Conservation (phyloP, 2,329 filamentous ascomycete species). For the Orbilia brochopaga region DNA sequence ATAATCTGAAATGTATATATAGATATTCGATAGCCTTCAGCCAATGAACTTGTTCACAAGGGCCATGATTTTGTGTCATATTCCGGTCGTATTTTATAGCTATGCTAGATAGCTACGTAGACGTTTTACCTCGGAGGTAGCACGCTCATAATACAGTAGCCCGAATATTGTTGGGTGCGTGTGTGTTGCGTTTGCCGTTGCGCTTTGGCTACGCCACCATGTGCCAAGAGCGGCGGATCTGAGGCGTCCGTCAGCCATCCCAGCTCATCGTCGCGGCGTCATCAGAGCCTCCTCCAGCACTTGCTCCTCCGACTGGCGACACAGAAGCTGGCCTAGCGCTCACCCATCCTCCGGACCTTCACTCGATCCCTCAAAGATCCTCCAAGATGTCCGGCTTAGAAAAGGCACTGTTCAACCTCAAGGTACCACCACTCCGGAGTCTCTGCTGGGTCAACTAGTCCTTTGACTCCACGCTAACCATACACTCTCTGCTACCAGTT, state of each 20-base stretch:
- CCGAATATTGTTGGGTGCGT: not conserved
- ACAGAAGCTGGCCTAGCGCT: not conserved
- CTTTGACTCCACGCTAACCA: conserved; percentile 2
- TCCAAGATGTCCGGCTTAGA: conserved; percentile 66
- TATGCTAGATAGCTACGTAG: too few relatives aligned
- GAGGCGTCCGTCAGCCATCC: too few relatives aligned
- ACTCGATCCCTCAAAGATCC: not conserved
- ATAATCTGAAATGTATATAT: conserved; percentile 31
- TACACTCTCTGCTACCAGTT: conserved; percentile 62
- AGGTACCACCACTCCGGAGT: conserved; percentile 58
- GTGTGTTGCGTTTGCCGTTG: conserved; percentile 3
- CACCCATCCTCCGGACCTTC: not conserved
- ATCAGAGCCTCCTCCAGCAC: too few relatives aligned
- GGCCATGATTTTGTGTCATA: not conserved
- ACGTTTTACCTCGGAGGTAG: too few relatives aligned
- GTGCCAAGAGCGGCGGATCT: not conserved
- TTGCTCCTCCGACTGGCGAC: not conserved
- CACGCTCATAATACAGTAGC: too few relatives aligned
- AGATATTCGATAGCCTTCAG: conserved; percentile 11
- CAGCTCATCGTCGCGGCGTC: too few relatives aligned
- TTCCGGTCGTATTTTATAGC: too few relatives aligned
- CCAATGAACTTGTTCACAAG: not conserved
- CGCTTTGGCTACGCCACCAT: not conserved
- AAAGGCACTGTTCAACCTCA: conserved; percentile 69
- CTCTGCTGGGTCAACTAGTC: conserved; percentile 14